Conservation (phyloP, 192 early-diverging fungal genomes). For the Irineochytrium annulatum region DNA sequence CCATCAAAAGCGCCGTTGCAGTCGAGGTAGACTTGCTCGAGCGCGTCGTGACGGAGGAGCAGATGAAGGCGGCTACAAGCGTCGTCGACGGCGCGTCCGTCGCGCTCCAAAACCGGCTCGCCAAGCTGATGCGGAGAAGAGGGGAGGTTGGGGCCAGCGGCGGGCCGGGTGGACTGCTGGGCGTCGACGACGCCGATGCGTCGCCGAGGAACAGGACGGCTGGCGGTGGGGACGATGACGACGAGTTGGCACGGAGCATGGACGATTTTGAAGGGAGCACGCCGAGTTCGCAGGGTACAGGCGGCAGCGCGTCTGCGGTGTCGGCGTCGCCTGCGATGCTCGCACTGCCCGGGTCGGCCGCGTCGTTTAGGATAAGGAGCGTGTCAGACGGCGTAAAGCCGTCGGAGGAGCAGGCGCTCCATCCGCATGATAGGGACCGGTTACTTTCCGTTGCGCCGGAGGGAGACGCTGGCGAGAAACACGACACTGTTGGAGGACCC, state of each 20-base stretch:
- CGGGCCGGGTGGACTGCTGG: neutral
- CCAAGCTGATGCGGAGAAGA: too few relatives aligned
- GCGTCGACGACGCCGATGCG: neutral
- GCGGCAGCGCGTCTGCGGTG: neutral
- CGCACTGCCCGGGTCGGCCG: too few relatives aligned
- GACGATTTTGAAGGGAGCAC: neutral
- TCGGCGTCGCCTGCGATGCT: too few relatives aligned
- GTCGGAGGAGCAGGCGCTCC: too few relatives aligned
- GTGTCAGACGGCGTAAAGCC: too few relatives aligned
- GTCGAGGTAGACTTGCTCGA: neutral
- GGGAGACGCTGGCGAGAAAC: too few relatives aligned
- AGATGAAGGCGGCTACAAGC: neutral
- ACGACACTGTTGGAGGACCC: too few relatives aligned
- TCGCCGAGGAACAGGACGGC: neutral
- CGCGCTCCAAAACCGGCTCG: neutral
- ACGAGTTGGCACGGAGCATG: neutral
- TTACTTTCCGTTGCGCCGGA: too few relatives aligned
- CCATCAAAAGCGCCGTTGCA: neutral
- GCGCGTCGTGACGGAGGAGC: neutral
- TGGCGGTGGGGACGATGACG: neutral
- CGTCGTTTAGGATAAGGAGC: too few relatives aligned
- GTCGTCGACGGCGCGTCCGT: neutral
- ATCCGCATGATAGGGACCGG: too few relatives aligned
- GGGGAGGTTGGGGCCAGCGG: too few relatives aligned
- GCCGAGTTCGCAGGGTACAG: neutral